Base-by-base conservation (phyloP, 768 basidiomycete species). In the Mycena leptocephala region DNA sequence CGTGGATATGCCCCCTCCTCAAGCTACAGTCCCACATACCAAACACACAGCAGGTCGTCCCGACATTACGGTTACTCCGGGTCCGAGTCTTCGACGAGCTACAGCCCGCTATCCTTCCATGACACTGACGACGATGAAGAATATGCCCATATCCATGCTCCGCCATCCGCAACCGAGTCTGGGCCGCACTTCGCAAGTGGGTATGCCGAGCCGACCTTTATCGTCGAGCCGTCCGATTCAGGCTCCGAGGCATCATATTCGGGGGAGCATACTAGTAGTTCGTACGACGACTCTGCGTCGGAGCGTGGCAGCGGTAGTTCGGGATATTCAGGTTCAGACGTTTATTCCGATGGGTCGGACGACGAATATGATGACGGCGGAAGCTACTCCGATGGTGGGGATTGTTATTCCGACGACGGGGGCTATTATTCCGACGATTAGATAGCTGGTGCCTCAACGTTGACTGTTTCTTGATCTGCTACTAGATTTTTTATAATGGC, bases 141-240 rank as follows among this genome's bases (percentile, higher is more conserved):
- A 37, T 59, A 75, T 43, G 58, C 61, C 6, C 48, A 53, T 53
- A 22, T 4, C 16, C 33, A 48, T 24, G 24, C 48, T 8, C 67
- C 61, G 4, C 69, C 73, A 28, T 67, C 73, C 33, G 30, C 16
- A 3, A 28, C n/a, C 28, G 61, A 55, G 51, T 63, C 73, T 8
- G 73, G 64, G 73, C 67, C 41, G 8, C 53, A 66, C 33, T 48
- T 48, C 32, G 30, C 28, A 13, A 55, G 74, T 30, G 68, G 74
- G 33, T 75, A 70, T 13, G 62, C 55, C 7, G 74, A 75, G 53
- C 32, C 53, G 26, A 58, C 61, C 4, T 75, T 70, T 33, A 24
- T 75, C 20, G 24, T 75, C 13, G 68, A 75, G 55, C 74, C 74
- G 8, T 75, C 74, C 6, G 74, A 75, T 35, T 70, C 74, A 39